phyloP scores from a whole-genome alignment of 345 rosid species.

The Eucalyptus erythrocorys region DNA sequence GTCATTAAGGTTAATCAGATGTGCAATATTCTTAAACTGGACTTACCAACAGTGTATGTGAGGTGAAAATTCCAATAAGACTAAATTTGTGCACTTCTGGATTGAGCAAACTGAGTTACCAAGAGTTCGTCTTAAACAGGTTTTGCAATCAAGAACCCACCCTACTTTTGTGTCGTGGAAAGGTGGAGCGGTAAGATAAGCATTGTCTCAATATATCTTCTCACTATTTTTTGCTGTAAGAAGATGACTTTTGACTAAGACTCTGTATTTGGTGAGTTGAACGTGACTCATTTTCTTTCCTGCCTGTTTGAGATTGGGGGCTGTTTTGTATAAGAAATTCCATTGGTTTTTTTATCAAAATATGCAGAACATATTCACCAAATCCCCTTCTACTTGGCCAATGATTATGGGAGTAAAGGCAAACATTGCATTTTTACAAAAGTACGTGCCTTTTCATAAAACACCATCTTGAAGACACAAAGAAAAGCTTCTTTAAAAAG shows the following conservation, averaged over 20 bases:
- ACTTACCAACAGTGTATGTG: not conserved
- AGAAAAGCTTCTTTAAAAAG: not conserved
- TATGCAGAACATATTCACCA: not conserved
- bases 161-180: constrained; percentile 66
- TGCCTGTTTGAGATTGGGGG: not conserved
- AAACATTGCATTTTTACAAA: not conserved
- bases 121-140: constrained; percentile 29
- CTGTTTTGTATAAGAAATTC: not conserved
- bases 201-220: not conserved
- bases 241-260: not conserved
- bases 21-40: not conserved
- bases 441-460: not conserved
- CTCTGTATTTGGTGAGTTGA: not conserved
- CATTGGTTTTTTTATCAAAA: not conserved
- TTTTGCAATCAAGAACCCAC: constrained; percentile 67
- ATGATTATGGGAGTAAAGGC: not conserved
- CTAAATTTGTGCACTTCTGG: not conserved
- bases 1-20: not conserved
- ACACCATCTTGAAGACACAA: not conserved
- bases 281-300: not conserved
- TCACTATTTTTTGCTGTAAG: not conserved
- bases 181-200: constrained; percentile 75
- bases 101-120: constrained; percentile 4
- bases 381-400: not conserved
- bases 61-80: not conserved